Conservation (phyloP, 2,329 filamentous ascomycete genomes). For the Verticillium isaacii region DNA sequence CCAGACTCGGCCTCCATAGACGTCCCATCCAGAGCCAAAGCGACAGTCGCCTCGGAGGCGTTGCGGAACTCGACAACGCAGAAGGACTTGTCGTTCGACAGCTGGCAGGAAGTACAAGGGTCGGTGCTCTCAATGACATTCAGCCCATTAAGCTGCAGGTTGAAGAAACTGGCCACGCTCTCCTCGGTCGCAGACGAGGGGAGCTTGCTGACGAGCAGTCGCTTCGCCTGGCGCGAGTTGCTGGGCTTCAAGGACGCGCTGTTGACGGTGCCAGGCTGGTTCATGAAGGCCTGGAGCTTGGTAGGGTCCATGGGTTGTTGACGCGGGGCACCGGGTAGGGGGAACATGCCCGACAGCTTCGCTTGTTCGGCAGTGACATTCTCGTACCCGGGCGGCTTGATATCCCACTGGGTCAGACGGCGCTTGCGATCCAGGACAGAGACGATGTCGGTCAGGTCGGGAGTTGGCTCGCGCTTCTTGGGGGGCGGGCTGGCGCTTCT, state of each 20-base stretch:
- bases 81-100: slow-evolving; percentile 74
- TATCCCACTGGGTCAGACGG: slow-evolving; percentile 97
- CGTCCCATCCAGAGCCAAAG: slow-evolving; percentile 83
- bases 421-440: slow-evolving; percentile 82
- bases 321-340: slow-evolving; percentile 87
- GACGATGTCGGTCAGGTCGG: slow-evolving; percentile 84
- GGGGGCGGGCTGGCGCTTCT: slow-evolving; percentile 75
- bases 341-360: slow-evolving; percentile 98
- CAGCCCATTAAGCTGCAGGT: slow-evolving; percentile 91
- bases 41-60: slow-evolving; percentile 82
- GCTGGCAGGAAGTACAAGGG: slow-evolving; percentile 77
- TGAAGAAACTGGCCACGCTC: slow-evolving; percentile 78
- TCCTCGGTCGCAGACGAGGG: slow-evolving; percentile 72
- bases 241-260: slow-evolving; percentile 83
- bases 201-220: slow-evolving; percentile 82
- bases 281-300: slow-evolving; percentile 93
- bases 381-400: slow-evolving; percentile 97
- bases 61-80: slow-evolving; percentile 89
- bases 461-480: slow-evolving; percentile 92
- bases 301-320: slow-evolving; percentile 94
- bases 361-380: slow-evolving; percentile 98
- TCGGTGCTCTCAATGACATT: slow-evolving; percentile 83
- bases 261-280: slow-evolving; percentile 70
- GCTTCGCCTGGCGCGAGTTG: slow-evolving; percentile 90
- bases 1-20: slow-evolving; percentile 73